Evolutionary conservation across 1,139 yeast species (phyloP).

Genomic region (Yamadazyma conglobata): DNA sequence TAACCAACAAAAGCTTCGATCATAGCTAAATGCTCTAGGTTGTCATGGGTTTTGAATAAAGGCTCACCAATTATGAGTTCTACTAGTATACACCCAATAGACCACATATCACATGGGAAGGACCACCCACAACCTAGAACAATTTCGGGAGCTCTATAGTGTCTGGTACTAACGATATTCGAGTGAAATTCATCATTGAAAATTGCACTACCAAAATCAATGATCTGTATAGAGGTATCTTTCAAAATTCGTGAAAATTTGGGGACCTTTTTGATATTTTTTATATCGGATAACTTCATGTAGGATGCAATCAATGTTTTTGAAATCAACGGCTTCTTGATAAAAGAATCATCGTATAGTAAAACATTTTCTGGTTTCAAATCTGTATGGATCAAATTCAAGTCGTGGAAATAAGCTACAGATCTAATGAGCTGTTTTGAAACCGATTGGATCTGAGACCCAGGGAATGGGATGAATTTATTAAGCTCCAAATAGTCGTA

Average conservation of each 20-base stretch:
- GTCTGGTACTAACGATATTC: slow-evolving; percentile 88
- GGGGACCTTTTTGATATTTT: slow-evolving; percentile 30
- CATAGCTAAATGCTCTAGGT: slow-evolving; percentile 90
- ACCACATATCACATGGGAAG: slow-evolving; percentile 93
- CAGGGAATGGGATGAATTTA: slow-evolving; percentile 69
- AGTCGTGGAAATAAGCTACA: slow-evolving; percentile 84
- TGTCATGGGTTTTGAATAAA: slow-evolving; percentile 90
- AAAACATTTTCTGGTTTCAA: slow-evolving; percentile 92
- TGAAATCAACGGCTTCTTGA: slow-evolving; percentile 31
- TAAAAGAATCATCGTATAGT: slow-evolving; percentile 56
- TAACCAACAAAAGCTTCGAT: slow-evolving; percentile 74
- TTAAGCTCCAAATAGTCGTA: slow-evolving; percentile 86
- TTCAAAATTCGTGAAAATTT: slow-evolving; percentile 52
- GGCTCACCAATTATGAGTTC: slow-evolving; percentile 96
- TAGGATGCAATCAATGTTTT: slow-evolving; percentile 35
- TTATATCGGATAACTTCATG: slow-evolving; percentile 21
- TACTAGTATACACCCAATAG: slow-evolving; percentile 88
- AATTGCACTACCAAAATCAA: slow-evolving; percentile 95
- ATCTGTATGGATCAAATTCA: slow-evolving; percentile 91
- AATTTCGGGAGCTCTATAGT: slow-evolving; percentile 96
- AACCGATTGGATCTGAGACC: slow-evolving; percentile 84
- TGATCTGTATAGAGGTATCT: slow-evolving; percentile 80
- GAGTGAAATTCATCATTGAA: slow-evolving; percentile 94
- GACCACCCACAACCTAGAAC: slow-evolving; percentile 93
- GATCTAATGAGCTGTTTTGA: slow-evolving; percentile 82